phyloP scores from a whole-genome alignment of 2,329 filamentous ascomycete genomes.

The Talaromyces sp. region DNA sequence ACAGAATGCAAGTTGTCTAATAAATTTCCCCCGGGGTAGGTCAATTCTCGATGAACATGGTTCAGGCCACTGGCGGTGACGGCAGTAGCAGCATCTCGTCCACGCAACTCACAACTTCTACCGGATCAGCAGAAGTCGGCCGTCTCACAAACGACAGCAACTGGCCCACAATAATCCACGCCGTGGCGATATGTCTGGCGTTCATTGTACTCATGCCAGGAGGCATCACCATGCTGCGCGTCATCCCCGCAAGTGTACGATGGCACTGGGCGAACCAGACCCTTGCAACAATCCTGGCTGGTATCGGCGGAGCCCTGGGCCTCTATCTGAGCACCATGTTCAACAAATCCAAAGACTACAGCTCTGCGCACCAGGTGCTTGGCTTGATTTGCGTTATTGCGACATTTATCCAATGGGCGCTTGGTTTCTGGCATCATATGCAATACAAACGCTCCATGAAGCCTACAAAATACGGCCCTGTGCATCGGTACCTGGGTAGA shows the following conservation, averaged over 20 bases:
- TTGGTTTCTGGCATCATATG: conserved; percentile 37
- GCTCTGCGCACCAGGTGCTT: conserved; percentile 43
- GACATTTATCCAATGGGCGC: conserved; percentile 30
- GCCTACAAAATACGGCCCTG: conserved; percentile 14
- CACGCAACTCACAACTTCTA: conserved; percentile 10
- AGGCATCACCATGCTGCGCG: conserved; percentile 16
- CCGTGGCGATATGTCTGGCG: conserved; percentile 11
- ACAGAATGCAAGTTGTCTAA: not conserved
- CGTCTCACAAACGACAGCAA: conserved; percentile 13
- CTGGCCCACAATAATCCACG: conserved; percentile 18
- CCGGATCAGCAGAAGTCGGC: conserved; percentile 11
- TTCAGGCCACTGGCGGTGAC: conserved; percentile 16
- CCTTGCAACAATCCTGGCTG: conserved; percentile 30
- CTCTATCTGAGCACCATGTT: conserved; percentile 33
- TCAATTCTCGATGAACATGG: conserved; percentile 16
- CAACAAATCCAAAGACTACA: conserved; percentile 37
- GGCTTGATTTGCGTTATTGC: conserved; percentile 36
- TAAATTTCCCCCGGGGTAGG: conserved; percentile 3
- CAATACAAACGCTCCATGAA: conserved; percentile 21
- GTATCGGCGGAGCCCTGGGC: conserved; percentile 36
- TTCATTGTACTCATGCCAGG: conserved; percentile 17
- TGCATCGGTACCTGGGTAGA: conserved; percentile 25
- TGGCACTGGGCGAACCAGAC: conserved; percentile 38
- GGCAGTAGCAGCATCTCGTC: conserved; percentile 6
- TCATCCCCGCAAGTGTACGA: conserved; percentile 16